These are phyloP conservation scores for Celoporthe dispersa DNA, from an alignment of 2,329 filamentous ascomycete genomes.

Conservation along the genomic window DNA sequence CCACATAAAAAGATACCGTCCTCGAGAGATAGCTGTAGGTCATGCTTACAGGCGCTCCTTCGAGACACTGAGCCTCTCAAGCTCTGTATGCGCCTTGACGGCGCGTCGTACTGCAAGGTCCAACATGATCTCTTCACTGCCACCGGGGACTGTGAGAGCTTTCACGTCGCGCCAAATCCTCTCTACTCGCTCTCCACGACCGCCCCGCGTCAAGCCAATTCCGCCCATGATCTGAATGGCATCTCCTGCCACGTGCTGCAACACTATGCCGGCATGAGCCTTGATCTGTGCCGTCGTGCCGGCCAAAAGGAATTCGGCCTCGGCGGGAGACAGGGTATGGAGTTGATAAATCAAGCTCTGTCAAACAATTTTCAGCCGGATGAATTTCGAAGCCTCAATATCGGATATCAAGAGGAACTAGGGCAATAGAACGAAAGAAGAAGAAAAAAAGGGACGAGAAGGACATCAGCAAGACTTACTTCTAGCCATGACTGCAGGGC, in stretches of 20 bases:
- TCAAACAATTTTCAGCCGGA: background rate
- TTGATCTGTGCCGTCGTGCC: conserved; percentile 31
- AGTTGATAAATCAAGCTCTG: conserved; percentile 51
- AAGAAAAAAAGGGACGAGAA: background rate
- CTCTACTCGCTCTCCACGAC: conserved; percentile 31
- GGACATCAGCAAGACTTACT: background rate
- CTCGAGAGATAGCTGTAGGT: background rate
- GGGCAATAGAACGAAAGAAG: background rate
- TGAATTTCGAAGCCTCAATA: too few relatives aligned
- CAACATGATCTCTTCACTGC: conserved; percentile 31
- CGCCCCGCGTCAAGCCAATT: conserved; percentile 29
- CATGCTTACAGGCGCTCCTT: conserved; percentile 1
- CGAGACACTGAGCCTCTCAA: background rate
- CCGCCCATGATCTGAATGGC: conserved; percentile 31
- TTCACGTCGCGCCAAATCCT: conserved; percentile 31
- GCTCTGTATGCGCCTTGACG: conserved; percentile 9
- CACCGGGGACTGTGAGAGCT: conserved; percentile 30
- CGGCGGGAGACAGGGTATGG: conserved; percentile 20
- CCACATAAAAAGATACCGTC: background rate
- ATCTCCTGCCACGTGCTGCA: conserved; percentile 30
- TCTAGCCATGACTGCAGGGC: conserved; percentile 32
- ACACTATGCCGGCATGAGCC: conserved; percentile 29
- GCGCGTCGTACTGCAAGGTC: conserved; percentile 30
- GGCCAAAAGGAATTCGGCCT: conserved; percentile 36
- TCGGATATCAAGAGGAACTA: background rate